Conservation (phyloP, 2,329 filamentous ascomycete genomes). For the Pestalotiopsis sp. region DNA sequence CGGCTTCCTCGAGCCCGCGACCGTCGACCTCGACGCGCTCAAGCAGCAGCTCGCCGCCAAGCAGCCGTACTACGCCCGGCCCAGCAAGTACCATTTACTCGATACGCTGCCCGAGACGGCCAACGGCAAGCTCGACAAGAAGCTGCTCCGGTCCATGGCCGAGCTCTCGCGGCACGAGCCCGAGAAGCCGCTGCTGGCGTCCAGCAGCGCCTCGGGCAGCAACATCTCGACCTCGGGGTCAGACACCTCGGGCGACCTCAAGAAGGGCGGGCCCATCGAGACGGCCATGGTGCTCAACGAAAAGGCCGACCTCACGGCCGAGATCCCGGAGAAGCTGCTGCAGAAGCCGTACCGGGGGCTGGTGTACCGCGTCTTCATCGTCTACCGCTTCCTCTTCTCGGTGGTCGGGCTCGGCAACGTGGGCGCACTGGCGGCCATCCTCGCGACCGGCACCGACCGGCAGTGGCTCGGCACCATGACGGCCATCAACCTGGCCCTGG, state of each 20-base stretch:
- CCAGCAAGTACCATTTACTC: slow-evolving; percentile 43
- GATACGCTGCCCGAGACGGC: slow-evolving; percentile 47
- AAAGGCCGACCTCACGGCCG: slow-evolving; percentile 13
- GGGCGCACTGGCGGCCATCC: slow-evolving; percentile 43
- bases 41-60: slow-evolving; percentile 38
- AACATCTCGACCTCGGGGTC: slow-evolving; percentile 8
- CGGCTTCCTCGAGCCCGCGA: slow-evolving; percentile 12
- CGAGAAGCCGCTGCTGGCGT: slow-evolving; percentile 12
- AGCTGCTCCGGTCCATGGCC: slow-evolving; percentile 37
- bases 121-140: slow-evolving; percentile 60
- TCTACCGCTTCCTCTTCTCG: slow-evolving; percentile 58
- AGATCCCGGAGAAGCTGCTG: slow-evolving; percentile 14
- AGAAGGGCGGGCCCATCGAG: not conserved
- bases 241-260: slow-evolving; percentile 1
- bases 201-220: slow-evolving; percentile 1
- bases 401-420: slow-evolving; percentile 51
- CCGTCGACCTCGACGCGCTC: slow-evolving; percentile 28
- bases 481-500: slow-evolving; percentile 48
- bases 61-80: slow-evolving; percentile 58
- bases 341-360: slow-evolving; percentile 35
- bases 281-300: slow-evolving; percentile 10
- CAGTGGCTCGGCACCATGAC: slow-evolving; percentile 42
- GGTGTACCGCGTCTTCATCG: slow-evolving; percentile 47
- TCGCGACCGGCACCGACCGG: slow-evolving; percentile 32
- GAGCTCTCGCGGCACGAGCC: slow-evolving; percentile 12